Percentiles rank a stretch among this genome's conserved stretches.
Evolutionary conservation across 108 stramenopile species (phyloP).

Genomic region (Skeletonema grethae): DNA sequence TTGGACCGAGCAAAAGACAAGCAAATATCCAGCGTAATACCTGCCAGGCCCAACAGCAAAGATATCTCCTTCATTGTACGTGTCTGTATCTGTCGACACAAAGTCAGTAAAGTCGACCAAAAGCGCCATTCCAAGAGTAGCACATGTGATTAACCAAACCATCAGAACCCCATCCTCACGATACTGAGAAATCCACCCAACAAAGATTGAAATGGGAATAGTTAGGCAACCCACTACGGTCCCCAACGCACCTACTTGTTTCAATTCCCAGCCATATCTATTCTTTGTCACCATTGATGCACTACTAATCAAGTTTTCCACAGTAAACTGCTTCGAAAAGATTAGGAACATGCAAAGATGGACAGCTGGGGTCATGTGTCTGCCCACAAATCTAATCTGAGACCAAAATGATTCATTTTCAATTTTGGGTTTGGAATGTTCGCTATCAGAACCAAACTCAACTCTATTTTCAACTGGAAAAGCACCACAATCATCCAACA

Average conservation of each 20-base stretch:
- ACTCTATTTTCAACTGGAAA: neutral
- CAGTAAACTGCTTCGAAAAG: constrained; percentile 86
- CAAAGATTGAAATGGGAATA: constrained; percentile 77
- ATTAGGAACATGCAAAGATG: constrained; percentile 67
- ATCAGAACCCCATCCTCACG: constrained; percentile 64
- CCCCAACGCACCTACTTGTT: constrained; percentile 78
- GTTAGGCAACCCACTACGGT: constrained; percentile 77
- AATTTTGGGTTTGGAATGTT: neutral
- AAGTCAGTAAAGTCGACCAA: constrained; percentile 72
- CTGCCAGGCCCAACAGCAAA: constrained; percentile 57
- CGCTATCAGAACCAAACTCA: neutral
- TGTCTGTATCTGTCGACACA: constrained; percentile 31
- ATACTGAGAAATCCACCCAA: constrained; percentile 64
- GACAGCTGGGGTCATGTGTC: constrained; percentile 55
- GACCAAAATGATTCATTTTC: constrained; percentile 10
- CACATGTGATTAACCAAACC: constrained; percentile 52
- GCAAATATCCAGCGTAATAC: constrained; percentile 68
- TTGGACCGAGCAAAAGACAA: constrained; percentile 68
- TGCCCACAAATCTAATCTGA: constrained; percentile 27
- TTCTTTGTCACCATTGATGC: constrained; percentile 82
- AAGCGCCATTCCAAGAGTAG: constrained; percentile 56
- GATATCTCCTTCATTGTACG: constrained; percentile 60
- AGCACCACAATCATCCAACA: neutral
- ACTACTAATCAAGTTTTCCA: constrained; percentile 77
- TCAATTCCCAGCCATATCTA: constrained; percentile 80